Evolutionary conservation across 2,329 filamentous ascomycete species (phyloP).

Genomic region (Penicillium carneum): DNA sequence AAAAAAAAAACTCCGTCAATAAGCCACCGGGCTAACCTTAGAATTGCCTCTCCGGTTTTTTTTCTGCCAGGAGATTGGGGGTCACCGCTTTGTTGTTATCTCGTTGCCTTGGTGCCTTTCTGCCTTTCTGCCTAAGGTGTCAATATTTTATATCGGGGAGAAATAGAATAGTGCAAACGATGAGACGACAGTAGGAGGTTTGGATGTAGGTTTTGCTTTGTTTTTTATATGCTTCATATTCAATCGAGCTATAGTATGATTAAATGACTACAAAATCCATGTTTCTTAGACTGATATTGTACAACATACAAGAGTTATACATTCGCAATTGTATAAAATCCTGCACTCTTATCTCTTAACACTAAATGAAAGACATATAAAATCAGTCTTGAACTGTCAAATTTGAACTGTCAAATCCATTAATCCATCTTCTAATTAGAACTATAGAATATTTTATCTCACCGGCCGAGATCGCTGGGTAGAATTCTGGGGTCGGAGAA

Average conservation of each 20-base stretch:
- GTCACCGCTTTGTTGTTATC: slow-evolving; percentile 25
- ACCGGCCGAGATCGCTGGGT: slow-evolving; percentile 11
- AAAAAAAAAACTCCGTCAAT: background rate
- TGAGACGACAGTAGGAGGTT: background rate
- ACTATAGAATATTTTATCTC: background rate
- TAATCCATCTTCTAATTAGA: background rate
- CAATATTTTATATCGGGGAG: background rate
- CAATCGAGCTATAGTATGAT: no score
- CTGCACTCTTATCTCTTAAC: background rate
- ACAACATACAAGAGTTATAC: background rate
- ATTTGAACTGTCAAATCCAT: background rate
- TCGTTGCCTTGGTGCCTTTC: slow-evolving; percentile 8
- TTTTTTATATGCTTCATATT: background rate
- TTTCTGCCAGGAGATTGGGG: slow-evolving; percentile 23
- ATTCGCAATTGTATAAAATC: background rate
- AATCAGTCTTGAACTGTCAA: background rate
- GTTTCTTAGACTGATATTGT: no score
- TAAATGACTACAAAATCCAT: background rate
- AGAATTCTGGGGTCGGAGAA: slow-evolving; percentile 33
- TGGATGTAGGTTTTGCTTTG: no score
- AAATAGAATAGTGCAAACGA: background rate
- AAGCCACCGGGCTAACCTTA: background rate
- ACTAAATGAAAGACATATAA: background rate
- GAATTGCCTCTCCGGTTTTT: slow-evolving; percentile 21
- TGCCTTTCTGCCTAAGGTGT: slow-evolving; percentile 13